A percentile compares a stretch with the other conserved stretches of the same genome.
Conservation (phyloP, 352 stramenopile genomes). For the Pythium guiyangense region DNA sequence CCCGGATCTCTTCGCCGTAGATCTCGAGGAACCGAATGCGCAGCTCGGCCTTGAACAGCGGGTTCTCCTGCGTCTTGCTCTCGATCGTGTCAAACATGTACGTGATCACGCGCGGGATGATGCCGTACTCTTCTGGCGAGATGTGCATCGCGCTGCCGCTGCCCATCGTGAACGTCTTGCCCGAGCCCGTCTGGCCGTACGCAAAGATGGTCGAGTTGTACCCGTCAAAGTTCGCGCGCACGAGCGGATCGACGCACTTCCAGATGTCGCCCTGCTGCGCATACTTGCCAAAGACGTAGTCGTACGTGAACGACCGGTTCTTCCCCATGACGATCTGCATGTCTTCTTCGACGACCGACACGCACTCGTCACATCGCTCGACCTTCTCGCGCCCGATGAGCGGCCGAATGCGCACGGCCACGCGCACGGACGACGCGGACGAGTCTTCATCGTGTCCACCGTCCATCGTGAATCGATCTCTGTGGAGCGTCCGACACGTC, state of each 20-base stretch:
- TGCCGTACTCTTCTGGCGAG: constrained; percentile 75
- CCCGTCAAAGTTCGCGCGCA: constrained; percentile 78
- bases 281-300: constrained; percentile 87
- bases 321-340: constrained; percentile 86
- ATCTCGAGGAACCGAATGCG: constrained; percentile 90
- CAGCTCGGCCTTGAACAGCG: constrained; percentile 63
- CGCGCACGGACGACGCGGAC: constrained; percentile 57
- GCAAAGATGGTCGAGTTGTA: constrained; percentile 91
- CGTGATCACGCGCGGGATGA: constrained; percentile 83
- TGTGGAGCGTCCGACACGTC: no score
- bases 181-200: constrained; percentile 84
- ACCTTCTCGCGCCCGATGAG: constrained; percentile 87
- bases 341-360: constrained; percentile 79
- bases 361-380: constrained; percentile 84
- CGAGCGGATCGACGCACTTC: constrained; percentile 75
- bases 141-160: constrained; percentile 82
- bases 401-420: constrained; percentile 82
- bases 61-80: constrained; percentile 43
- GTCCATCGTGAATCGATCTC: constrained; percentile 10
- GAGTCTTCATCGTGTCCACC: constrained; percentile 39
- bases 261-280: constrained; percentile 85
- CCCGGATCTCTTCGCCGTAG: constrained; percentile 89
- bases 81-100: constrained; percentile 84
- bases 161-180: constrained; percentile 89
- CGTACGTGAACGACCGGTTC: constrained; percentile 88